These are phyloP conservation scores for Nannochloropsis salina DNA, from an alignment of 108 stramenopile genomes.

Conservation along the genomic window DNA sequence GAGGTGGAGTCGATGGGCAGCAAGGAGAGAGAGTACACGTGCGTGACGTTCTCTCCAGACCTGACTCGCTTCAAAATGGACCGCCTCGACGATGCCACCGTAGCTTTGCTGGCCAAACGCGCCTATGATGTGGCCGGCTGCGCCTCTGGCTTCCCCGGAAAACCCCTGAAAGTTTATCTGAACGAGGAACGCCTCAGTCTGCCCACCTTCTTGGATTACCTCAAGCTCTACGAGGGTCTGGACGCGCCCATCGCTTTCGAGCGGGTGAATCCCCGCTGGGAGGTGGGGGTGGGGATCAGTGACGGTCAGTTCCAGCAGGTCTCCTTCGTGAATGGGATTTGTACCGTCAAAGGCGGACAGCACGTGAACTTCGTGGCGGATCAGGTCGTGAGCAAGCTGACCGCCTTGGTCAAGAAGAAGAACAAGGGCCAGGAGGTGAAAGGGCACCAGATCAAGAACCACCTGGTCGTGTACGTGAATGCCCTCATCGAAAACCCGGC, in stretches of 20 bases:
- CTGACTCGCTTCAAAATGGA: conserved; percentile 84
- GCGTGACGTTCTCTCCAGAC: conserved; percentile 94
- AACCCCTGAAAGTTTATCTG: conserved; percentile 67
- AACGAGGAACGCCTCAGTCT: conserved; percentile 74
- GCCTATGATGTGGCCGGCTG: conserved; percentile 88
- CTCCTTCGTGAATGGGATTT: conserved; percentile 94
- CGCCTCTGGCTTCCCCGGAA: conserved; percentile 66
- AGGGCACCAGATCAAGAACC: conserved; percentile 83
- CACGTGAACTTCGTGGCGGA: conserved; percentile 87
- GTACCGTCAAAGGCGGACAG: conserved; percentile 87
- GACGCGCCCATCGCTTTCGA: conserved; percentile 71
- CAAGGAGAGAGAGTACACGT: conserved; percentile 80
- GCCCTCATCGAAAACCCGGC: conserved; percentile 88
- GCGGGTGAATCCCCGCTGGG: conserved; percentile 79
- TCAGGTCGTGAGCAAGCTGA: conserved; percentile 61
- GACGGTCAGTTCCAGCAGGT: conserved; percentile 86
- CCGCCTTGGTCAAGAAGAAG: conserved; percentile 67
- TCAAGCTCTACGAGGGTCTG: conserved; percentile 79
- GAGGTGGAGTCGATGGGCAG: conserved; percentile 32
- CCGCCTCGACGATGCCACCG: conserved; percentile 76
- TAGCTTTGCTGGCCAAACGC: conserved; percentile 69
- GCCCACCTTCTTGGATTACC: conserved; percentile 82
- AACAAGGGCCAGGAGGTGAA: conserved; percentile 90
- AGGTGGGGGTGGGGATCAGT: conserved; percentile 81
- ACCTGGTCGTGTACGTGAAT: conserved; percentile 89